Percentiles rank a stretch among this genome's conserved stretches.
These are phyloP conservation scores for Aspergillus neoniger DNA, from an alignment of 2,329 filamentous ascomycete genomes.

Conservation along the genomic window DNA sequence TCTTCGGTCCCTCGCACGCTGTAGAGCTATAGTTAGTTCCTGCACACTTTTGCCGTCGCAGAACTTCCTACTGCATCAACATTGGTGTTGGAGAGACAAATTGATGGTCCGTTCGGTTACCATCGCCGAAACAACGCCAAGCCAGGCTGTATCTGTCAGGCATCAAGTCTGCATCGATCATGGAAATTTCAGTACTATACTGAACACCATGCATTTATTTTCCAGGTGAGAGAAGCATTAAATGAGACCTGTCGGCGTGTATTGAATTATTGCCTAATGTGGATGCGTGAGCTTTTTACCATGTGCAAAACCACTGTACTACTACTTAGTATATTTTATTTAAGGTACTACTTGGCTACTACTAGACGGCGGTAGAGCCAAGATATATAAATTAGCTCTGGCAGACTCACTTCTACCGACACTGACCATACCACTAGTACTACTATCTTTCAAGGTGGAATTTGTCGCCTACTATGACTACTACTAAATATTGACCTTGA, in stretches of 20 bases:
- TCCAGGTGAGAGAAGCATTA: neutral
- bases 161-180: neutral
- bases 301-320: neutral
- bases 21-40: neutral
- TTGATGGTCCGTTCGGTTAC: slow-evolving; percentile 3
- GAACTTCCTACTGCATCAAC: slow-evolving; percentile 4
- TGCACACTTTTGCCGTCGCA: neutral
- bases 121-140: slow-evolving; percentile 13
- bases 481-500: no score
- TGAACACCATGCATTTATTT: neutral
- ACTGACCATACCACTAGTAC: no score
- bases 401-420: no score
- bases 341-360: neutral
- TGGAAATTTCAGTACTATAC: neutral
- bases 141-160: neutral
- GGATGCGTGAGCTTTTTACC: neutral
- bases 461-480: no score
- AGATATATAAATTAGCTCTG: neutral
- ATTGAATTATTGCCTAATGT: neutral
- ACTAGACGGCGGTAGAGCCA: neutral
- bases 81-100: neutral
- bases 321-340: neutral
- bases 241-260: neutral
- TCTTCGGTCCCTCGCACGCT: neutral
- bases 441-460: no score